Evolutionary conservation across 2,329 filamentous ascomycete genomes (phyloP), one percentile per base, ranked within the genome.

Genomic region (Penicillium hordei): DNA sequence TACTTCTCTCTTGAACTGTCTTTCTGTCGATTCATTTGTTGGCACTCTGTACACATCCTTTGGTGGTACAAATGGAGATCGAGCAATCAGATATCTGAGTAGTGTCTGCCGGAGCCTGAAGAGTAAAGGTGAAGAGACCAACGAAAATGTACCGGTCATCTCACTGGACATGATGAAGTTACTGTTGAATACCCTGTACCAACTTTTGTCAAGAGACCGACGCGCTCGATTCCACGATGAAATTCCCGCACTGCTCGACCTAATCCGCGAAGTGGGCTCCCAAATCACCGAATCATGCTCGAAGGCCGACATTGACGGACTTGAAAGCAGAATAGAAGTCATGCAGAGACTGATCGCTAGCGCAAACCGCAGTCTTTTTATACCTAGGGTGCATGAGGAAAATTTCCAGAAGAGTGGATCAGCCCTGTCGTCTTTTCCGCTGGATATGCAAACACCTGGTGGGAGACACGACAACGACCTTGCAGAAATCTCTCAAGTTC

Each of bases 391-490:
- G 5, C 36, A 33, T 39, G 29, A 50, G 31, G 44, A 19, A 21
- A 17, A 42, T 46, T 4, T 8, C 17, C 19, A n/a, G n/a, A n/a
- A 53, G 33, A 40, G 6, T 43, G 1, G 25, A 1, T 1, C 3
- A 25, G 40, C 12, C 19, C 21, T 27, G 5, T 57, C 45, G 31
- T 48, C 58, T 12, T 60, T 60, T 38, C 59, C 56, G 15, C 9
- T 60, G 38, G 56, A 59, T 40, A 36, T 56, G 29, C 17, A 60
- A 49, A 55, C 17, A 17, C 59, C 59, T 36, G 49, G 59, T 1
- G 52, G 56, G 0, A 59, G 59, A 44, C 52, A 61, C 45, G 56
- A 61, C 52, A 61, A 59, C 13, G 59, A 61, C 48, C 49, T 59
- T 3, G 45, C 44, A 33, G 56, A 59, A 4, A 61, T 61, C 9